Conservation (phyloP, 805 yeast genomes). For the Danielozyma ontarioensis region DNA sequence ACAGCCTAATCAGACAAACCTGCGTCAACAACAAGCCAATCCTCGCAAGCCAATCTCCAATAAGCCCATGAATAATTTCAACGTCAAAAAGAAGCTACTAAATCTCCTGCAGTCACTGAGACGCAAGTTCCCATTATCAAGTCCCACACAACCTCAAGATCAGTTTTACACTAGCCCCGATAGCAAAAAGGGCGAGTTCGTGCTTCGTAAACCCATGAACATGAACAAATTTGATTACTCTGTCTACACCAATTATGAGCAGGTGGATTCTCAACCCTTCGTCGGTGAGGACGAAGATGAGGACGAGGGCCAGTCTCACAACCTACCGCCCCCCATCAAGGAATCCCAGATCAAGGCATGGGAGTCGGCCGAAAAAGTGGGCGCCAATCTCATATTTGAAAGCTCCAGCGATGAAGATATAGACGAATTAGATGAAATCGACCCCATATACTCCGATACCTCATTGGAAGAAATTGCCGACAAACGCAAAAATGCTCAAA, state of each 20-base stretch:
- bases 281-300: slow-evolving; percentile 6
- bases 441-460: slow-evolving; percentile 3
- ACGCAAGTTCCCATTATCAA: slow-evolving; percentile 6
- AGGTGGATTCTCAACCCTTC: neutral
- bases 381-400: slow-evolving; percentile 32
- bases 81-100: slow-evolving; percentile 31
- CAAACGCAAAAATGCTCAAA: slow-evolving; percentile 2
- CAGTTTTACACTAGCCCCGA: neutral
- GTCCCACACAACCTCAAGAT: slow-evolving; percentile 1
- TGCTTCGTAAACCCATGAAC: slow-evolving; percentile 27
- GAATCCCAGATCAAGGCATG: slow-evolving; percentile 41
- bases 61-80: slow-evolving; percentile 5
- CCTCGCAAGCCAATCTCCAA: slow-evolving; percentile 4
- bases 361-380: slow-evolving; percentile 40
- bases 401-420: slow-evolving; percentile 17
- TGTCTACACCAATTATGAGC: slow-evolving; percentile 20
- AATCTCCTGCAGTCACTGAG: slow-evolving; percentile 36
- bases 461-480: slow-evolving; percentile 1
- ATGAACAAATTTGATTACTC: slow-evolving; percentile 33
- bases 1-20: slow-evolving; percentile 4
- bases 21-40: slow-evolving; percentile 4
- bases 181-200: slow-evolving; percentile 11
- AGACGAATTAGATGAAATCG: slow-evolving; percentile 10
- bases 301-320: slow-evolving; percentile 1
- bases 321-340: slow-evolving; percentile 32